Evolutionary conservation across 2,329 filamentous ascomycete genomes (phyloP).

Genomic region (Camptophora hylomeconis): DNA sequence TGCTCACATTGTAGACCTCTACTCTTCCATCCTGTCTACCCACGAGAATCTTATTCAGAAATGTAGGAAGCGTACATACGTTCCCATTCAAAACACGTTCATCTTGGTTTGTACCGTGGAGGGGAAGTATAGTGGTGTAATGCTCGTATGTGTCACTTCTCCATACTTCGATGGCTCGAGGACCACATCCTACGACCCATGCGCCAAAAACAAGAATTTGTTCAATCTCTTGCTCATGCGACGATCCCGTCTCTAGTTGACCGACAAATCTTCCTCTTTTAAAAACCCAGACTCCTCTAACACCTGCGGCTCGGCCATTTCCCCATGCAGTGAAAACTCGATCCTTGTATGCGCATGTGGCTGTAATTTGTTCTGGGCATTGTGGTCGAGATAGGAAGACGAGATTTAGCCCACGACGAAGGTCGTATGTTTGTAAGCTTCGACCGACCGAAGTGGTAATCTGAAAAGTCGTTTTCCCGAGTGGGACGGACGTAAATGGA

Average conservation of each 20-base stretch:
- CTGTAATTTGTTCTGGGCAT: conserved; percentile 74
- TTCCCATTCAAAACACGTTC: conserved; percentile 62
- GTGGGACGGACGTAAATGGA: conserved; percentile 75
- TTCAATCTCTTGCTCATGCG: conserved; percentile 51
- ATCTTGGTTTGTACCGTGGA: conserved; percentile 41
- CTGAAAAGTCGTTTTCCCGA: conserved; percentile 92
- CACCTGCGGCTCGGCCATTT: conserved; percentile 36
- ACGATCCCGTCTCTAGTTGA: conserved; percentile 56
- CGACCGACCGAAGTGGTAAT: conserved; percentile 89
- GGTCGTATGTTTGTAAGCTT: conserved; percentile 88
- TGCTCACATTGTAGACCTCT: conserved; percentile 96
- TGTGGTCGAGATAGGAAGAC: conserved; percentile 88
- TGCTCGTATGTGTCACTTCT: conserved; percentile 72
- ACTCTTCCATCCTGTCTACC: conserved; percentile 78
- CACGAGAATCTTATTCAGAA: conserved; percentile 88
- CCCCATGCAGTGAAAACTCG: conserved; percentile 85
- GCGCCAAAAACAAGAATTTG: conserved; percentile 74
- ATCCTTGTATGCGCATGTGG: conserved; percentile 77
- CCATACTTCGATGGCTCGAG: conserved; percentile 75
- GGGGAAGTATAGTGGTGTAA: conserved; percentile 65
- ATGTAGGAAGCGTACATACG: conserved; percentile 82
- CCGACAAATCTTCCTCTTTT: conserved; percentile 77
- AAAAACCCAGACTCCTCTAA: conserved; percentile 75
- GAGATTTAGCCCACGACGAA: conserved; percentile 77
- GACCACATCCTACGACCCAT: conserved; percentile 74